Evolutionary conservation across 1,139 yeast species (phyloP).

Genomic region (Ogataea hybrid): DNA sequence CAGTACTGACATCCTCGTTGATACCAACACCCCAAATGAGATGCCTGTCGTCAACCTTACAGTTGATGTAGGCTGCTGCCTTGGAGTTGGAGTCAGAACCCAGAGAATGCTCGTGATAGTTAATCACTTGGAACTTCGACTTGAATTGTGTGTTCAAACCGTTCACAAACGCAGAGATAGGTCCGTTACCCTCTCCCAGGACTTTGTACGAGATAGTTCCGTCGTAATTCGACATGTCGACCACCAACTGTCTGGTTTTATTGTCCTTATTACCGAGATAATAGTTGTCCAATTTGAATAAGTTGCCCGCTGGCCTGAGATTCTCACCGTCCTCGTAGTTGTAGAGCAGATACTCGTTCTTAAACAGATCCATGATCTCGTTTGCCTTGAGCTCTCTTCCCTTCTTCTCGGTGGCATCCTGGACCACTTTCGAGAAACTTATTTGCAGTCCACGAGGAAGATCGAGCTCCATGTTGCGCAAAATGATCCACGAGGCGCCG

Average conservation of each 20-base stretch:
- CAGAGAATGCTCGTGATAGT: conserved; percentile 89
- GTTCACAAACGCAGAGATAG: conserved; percentile 84
- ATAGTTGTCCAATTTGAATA: conserved; percentile 52
- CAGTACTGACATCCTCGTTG: conserved; percentile 88
- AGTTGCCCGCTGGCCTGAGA: conserved; percentile 25
- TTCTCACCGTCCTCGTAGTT: conserved; percentile 38
- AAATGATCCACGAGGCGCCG: conserved; percentile 97
- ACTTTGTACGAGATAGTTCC: conserved; percentile 34
- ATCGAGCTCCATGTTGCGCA: conserved; percentile 84
- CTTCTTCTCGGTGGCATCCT: conserved; percentile 70
- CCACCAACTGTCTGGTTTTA: conserved; percentile 46
- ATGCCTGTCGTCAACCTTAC: conserved; percentile 39
- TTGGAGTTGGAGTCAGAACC: conserved; percentile 83
- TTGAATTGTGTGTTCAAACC: conserved; percentile 65
- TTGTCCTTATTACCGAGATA: conserved; percentile 25
- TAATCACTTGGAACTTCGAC: conserved; percentile 62
- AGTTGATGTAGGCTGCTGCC: conserved; percentile 89
- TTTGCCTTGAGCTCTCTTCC: conserved; percentile 81
- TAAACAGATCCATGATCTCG: conserved; percentile 78
- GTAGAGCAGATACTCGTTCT: conserved; percentile 63
- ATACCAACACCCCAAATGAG: conserved; percentile 90
- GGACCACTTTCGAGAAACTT: conserved; percentile 83
- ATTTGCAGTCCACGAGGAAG: conserved; percentile 91
- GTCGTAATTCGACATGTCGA: conserved; percentile 41
- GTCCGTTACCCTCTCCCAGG: conserved; percentile 88